These are phyloP conservation scores for Penicillium sclerotiorum DNA, from an alignment of 2,329 filamentous ascomycete species.

Conservation along the genomic window DNA sequence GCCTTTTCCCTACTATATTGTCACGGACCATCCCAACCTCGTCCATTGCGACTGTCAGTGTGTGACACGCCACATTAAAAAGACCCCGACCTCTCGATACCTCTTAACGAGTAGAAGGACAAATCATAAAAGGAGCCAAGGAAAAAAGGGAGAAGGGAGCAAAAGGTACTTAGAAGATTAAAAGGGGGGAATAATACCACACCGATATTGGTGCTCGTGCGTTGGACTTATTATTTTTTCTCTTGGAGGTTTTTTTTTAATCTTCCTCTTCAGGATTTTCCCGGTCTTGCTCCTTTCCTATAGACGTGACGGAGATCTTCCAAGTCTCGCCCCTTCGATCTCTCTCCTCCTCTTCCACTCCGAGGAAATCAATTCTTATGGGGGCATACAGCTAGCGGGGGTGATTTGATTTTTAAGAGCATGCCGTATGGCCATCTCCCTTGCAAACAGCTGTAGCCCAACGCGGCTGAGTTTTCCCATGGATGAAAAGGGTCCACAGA, in stretches of 20 bases:
- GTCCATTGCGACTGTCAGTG: conserved; percentile 26
- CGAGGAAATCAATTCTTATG: conserved; percentile 37
- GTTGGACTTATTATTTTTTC: neutral
- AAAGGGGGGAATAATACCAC: neutral
- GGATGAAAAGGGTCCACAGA: conserved; percentile 39
- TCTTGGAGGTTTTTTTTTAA: neutral
- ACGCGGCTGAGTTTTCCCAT: conserved; percentile 39
- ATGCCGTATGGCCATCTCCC: conserved; percentile 47
- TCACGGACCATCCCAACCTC: conserved; percentile 27
- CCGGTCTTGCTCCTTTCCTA: no score
- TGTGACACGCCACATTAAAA: conserved; percentile 8
- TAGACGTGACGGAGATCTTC: neutral
- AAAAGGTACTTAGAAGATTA: neutral
- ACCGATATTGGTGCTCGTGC: neutral
- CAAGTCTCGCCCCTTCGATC: neutral
- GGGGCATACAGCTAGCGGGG: conserved; percentile 34
- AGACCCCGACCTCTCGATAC: neutral
- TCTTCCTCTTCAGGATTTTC: neutral
- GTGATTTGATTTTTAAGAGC: conserved; percentile 39
- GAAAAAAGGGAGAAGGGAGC: neutral
- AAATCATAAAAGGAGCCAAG: neutral
- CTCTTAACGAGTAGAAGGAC: neutral
- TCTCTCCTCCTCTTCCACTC: conserved; percentile 2
- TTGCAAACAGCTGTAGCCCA: conserved; percentile 42
- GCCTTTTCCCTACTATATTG: conserved; percentile 3